Evolutionary conservation across 257 asterid species (phyloP).

Genomic region (Thymus quinquecostatus): DNA sequence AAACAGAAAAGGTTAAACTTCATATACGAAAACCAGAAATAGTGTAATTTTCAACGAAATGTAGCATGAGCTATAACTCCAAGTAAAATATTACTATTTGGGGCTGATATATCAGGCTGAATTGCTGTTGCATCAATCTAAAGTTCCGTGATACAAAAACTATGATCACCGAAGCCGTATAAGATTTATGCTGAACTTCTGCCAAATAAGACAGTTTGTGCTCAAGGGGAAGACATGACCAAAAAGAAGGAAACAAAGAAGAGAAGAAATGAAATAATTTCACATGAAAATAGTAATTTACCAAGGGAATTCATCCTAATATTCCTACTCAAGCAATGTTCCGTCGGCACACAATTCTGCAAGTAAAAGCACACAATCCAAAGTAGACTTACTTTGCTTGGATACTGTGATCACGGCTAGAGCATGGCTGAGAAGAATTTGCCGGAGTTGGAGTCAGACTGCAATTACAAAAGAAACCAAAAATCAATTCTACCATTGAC

Average conservation of each 20-base stretch:
- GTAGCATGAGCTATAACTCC: slow-evolving; percentile 79
- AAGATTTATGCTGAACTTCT: slow-evolving; percentile 44
- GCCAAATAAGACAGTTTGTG: not conserved
- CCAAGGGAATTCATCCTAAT: not conserved
- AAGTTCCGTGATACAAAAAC: slow-evolving; percentile 46
- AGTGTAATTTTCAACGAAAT: slow-evolving; percentile 30
- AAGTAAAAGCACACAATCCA: slow-evolving; percentile 12
- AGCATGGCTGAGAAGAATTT: slow-evolving; percentile 14
- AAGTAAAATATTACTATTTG: slow-evolving; percentile 53
- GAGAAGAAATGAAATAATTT: not conserved
- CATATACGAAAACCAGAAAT: not conserved
- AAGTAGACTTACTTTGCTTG: slow-evolving; percentile 22
- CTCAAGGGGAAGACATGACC: not conserved
- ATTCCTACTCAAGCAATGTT: not conserved
- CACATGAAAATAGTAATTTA: not conserved
- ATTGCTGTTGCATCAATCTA: slow-evolving; percentile 55
- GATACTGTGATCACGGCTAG: not conserved
- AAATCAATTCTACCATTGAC: slow-evolving; percentile 8
- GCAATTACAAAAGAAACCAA: slow-evolving; percentile 23
- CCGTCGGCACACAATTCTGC: not conserved
- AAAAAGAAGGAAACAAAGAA: not conserved
- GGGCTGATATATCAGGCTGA: slow-evolving; percentile 60
- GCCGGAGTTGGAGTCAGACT: not conserved
- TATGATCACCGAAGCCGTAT: slow-evolving; percentile 52
- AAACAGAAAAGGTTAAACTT: slow-evolving; percentile 17